A percentile compares a stretch with the other conserved stretches of the same genome.
Conservation (phyloP, 2,329 filamentous ascomycete genomes). For the Herpotrichia juniperi region DNA sequence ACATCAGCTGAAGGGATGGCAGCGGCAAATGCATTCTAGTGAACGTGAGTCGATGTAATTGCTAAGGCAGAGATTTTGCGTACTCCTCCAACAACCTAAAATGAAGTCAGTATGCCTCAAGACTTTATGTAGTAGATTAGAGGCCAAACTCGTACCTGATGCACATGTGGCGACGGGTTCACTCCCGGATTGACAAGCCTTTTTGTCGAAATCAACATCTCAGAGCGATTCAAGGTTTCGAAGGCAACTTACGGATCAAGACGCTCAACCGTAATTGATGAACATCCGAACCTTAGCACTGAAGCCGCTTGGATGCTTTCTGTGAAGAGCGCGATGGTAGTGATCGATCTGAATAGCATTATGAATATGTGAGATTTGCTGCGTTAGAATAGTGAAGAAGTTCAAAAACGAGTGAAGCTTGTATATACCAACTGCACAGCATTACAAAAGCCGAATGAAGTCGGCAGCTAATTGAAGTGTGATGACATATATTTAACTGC, state of each 20-base stretch:
- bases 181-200: conserved; percentile 8
- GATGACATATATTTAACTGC: no score
- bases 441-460: no score
- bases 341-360: not conserved
- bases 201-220: not conserved
- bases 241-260: conserved; percentile 9
- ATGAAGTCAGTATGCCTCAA: not conserved
- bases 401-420: no score
- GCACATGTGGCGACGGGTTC: conserved; percentile 6
- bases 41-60: not conserved
- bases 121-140: not conserved
- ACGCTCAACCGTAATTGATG: conserved; percentile 11
- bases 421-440: no score
- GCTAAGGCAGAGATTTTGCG: not conserved
- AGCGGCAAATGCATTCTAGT: conserved; percentile 10
- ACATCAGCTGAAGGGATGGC: conserved; percentile 7
- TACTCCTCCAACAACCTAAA: conserved; percentile 3
- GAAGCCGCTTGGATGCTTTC: not conserved
- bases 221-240: not conserved
- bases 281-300: conserved; percentile 11
- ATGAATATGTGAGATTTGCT: not conserved
- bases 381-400: not conserved
- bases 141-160: conserved; percentile 1
- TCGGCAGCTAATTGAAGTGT: no score
- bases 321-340: not conserved